phyloP scores from a whole-genome alignment of 2,329 filamentous ascomycete species.

The Zymoseptoria crescenta region DNA sequence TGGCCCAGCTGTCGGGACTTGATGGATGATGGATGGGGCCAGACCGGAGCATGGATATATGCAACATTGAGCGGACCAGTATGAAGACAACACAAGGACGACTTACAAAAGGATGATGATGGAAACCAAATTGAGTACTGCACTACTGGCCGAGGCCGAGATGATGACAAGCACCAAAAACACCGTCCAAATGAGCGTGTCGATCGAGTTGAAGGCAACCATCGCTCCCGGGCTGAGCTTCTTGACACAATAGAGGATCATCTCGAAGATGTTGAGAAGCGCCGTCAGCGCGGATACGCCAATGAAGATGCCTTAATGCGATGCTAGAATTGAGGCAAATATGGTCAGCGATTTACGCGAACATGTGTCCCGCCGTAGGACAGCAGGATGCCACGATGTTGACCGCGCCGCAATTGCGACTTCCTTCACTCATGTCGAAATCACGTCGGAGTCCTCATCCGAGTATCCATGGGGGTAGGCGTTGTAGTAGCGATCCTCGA shows the following conservation, averaged over 20 bases:
- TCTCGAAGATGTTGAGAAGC: constrained; percentile 22
- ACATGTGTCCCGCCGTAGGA: too few relatives aligned
- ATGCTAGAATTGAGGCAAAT: constrained; percentile 11
- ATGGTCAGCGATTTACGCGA: too few relatives aligned
- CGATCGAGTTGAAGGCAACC: constrained; percentile 21
- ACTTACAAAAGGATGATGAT: constrained; percentile 32
- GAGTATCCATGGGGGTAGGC: background rate
- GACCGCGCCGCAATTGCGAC: too few relatives aligned
- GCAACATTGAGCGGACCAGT: background rate
- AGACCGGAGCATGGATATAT: background rate
- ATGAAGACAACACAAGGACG: too few relatives aligned
- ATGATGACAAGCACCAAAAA: constrained; percentile 19
- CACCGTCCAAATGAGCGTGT: constrained; percentile 18
- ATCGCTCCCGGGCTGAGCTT: constrained; percentile 18
- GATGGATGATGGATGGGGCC: background rate
- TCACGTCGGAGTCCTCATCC: background rate
- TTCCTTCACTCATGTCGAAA: too few relatives aligned
- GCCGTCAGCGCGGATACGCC: constrained; percentile 11
- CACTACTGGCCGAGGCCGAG: constrained; percentile 1
- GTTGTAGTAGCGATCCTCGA: constrained; percentile 1
- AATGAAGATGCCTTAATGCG: constrained; percentile 10
- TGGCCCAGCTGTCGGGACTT: background rate
- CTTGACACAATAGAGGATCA: constrained; percentile 18
- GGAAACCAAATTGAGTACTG: constrained; percentile 15
- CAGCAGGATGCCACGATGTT: too few relatives aligned